Evolutionary conservation across 106 monocot species (phyloP).

Genomic region (Triglochin maritima): DNA sequence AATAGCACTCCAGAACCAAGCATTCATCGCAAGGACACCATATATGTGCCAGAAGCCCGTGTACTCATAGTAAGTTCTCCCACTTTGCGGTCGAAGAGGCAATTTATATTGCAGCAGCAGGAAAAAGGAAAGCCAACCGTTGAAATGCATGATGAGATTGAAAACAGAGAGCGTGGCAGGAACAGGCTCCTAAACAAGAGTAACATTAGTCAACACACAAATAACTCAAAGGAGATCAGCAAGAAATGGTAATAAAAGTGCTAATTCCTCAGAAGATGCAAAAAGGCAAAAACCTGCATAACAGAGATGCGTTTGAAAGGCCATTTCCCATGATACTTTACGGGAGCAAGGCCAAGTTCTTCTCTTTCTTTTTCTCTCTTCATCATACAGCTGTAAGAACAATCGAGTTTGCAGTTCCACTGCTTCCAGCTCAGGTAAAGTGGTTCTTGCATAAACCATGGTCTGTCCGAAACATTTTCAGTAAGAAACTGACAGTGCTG

Average conservation of each 20-base stretch:
- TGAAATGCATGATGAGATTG: constrained; percentile 76
- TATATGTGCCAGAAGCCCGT: constrained; percentile 93
- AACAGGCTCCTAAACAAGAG: constrained; percentile 60
- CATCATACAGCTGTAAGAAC: constrained; percentile 76
- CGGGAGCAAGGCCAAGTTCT: constrained; percentile 43
- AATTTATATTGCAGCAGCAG: constrained; percentile 54
- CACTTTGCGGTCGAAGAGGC: constrained; percentile 64
- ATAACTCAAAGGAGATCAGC: too few species aligned
- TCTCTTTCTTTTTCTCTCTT: constrained; percentile 55
- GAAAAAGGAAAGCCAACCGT: constrained; percentile 87
- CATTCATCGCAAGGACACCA: constrained; percentile 78
- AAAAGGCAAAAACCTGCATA: constrained; percentile 47
- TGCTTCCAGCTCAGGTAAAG: constrained; percentile 65
- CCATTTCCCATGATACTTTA: constrained; percentile 95
- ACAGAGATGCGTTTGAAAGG: constrained; percentile 64
- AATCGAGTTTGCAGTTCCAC: constrained; percentile 59
- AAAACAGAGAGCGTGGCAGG: constrained; percentile 72
- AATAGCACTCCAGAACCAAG: constrained; percentile 95
- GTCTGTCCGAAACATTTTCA: constrained; percentile 19
- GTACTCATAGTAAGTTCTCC: constrained; percentile 84
- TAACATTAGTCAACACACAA: background rate
- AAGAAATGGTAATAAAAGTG: too few species aligned
- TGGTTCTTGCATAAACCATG: constrained; percentile 70
- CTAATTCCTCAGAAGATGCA: too few species aligned
- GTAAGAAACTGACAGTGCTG: constrained; percentile 41